A percentile compares a stretch with the other conserved stretches of the same genome.
These are phyloP conservation scores for Solanum gandarillasii DNA, from an alignment of 257 asterid species.

Conservation along the genomic window DNA sequence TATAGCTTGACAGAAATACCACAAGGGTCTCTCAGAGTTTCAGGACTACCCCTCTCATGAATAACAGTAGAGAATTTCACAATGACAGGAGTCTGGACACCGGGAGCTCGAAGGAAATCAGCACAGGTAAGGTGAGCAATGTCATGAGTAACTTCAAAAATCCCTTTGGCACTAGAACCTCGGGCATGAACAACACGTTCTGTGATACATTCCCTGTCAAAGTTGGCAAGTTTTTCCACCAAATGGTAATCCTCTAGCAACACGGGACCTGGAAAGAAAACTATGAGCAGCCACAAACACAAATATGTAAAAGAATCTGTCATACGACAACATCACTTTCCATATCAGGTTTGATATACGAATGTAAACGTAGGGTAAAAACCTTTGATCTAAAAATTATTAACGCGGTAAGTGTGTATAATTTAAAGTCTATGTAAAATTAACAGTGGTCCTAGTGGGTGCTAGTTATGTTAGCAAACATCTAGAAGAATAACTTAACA, in stretches of 20 bases:
- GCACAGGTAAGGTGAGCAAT: conserved; percentile 19
- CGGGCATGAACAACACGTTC: conserved; percentile 31
- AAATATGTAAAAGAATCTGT: neutral
- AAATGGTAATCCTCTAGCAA: conserved; percentile 28
- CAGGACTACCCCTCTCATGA: conserved; percentile 27
- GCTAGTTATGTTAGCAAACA: neutral
- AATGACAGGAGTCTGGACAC: conserved; percentile 26
- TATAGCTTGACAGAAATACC: conserved; percentile 27
- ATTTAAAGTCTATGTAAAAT: neutral
- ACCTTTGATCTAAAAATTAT: neutral
- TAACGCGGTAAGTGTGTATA: neutral
- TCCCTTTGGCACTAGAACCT: conserved; percentile 31
- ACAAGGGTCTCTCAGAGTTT: conserved; percentile 21
- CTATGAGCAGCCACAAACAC: neutral
- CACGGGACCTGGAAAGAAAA: conserved; percentile 13
- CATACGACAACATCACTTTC: neutral
- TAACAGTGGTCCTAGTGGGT: neutral
- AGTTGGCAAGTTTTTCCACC: conserved; percentile 28
- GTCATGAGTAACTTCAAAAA: conserved; percentile 24
- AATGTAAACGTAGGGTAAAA: neutral
- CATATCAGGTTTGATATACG: neutral
- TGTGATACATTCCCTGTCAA: conserved; percentile 24
- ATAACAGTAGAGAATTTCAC: conserved; percentile 26
- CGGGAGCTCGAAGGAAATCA: conserved; percentile 29
- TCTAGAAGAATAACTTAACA: neutral